Base-by-base conservation (phyloP, 495 filamentous ascomycete genomes). In the Podospora australis region DNA sequence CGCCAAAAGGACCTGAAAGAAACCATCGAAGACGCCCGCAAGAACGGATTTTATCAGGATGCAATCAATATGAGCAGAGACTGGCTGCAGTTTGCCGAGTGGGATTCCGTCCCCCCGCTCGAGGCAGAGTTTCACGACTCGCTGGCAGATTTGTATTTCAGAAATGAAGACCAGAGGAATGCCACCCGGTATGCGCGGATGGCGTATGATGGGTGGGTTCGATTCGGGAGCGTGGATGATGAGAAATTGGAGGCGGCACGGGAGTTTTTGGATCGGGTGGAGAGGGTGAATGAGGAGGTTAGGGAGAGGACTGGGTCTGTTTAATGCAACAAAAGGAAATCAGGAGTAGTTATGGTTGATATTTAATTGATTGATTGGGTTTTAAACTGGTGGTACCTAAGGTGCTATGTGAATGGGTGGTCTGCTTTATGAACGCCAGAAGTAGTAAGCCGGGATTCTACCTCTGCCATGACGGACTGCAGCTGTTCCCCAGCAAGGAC, bases 141-240 rank as follows among this genome's bases (percentile, higher is more conserved):
- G 6, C 26, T 73, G 45, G 65, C 65, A 2, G 59, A 66, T 8
- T 36, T 72, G 19, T 60, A 69, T 44, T 56, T 58, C 35, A 48
- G 65, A 16, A 57, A 59, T 11, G 60, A 54, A 8, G 67, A 70
- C 34, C 48, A 46, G 46, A 48, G 50, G 17, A 69, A 63, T 5
- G 70, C 64, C 4, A 57, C 55, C 6, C 54, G 61, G 32, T 68
- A 70, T 32, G 67, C 63, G 1, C 52, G 64, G 14, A 63, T 67
- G 61, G 60, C 68, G 13, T 29, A 72, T 30, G 62, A 69, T 24
- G 53, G 55, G 1, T 69, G 66, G 66, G 49, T 55, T 10, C 55
- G 34, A 47, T 56, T 66, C n/a, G 67, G 64, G 7, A 68, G 67
- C 20, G 59, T 65, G 2, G 67, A 70, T 47, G 46, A 60, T 11